Evolutionary conservation across 352 stramenopile species (phyloP).

Genomic region (Phytophthora pini): DNA sequence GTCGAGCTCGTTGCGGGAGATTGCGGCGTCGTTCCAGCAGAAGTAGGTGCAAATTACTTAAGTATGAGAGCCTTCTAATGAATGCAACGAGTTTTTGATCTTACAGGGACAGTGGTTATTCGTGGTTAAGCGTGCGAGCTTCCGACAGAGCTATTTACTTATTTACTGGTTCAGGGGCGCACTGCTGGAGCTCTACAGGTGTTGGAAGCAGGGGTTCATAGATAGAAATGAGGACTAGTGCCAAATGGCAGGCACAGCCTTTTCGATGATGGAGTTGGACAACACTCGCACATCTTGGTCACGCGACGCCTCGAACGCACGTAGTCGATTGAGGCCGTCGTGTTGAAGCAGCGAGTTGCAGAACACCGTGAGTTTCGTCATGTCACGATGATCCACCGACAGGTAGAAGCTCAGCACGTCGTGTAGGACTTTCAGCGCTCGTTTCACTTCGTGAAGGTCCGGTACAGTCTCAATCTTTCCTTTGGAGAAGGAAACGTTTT

Average conservation of each 20-base stretch:
- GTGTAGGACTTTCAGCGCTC: slow-evolving; percentile 66
- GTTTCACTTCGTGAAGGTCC: slow-evolving; percentile 48
- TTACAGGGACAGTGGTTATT: slow-evolving; percentile 16
- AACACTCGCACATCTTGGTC: slow-evolving; percentile 65
- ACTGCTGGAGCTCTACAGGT: slow-evolving; percentile 21
- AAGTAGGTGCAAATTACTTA: slow-evolving; percentile 17
- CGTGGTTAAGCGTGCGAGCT: slow-evolving; percentile 10
- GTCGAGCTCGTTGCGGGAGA: slow-evolving; percentile 32
- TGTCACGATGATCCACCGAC: slow-evolving; percentile 71
- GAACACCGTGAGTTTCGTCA: slow-evolving; percentile 85
- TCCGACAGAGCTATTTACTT: slow-evolving; percentile 29
- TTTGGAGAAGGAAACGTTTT: slow-evolving; percentile 16
- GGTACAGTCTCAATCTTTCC: slow-evolving; percentile 14
- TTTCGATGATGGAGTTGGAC: slow-evolving; percentile 82
- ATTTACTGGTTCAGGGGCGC: slow-evolving; percentile 24
- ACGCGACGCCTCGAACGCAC: slow-evolving; percentile 53
- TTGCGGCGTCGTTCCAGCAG: slow-evolving; percentile 28
- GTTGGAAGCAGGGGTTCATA: slow-evolving; percentile 17
- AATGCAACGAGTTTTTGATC: too few species aligned
- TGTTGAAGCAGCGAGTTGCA: slow-evolving; percentile 83
- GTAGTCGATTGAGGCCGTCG: slow-evolving; percentile 73
- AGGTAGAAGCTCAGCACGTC: slow-evolving; percentile 77
- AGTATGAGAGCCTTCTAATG: too few species aligned
- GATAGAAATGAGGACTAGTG: slow-evolving; percentile 45
- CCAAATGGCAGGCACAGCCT: slow-evolving; percentile 83